A percentile compares a stretch with the other conserved stretches of the same genome.
phyloP scores from a whole-genome alignment of 805 yeast species.

The Candida coleopterorum region DNA sequence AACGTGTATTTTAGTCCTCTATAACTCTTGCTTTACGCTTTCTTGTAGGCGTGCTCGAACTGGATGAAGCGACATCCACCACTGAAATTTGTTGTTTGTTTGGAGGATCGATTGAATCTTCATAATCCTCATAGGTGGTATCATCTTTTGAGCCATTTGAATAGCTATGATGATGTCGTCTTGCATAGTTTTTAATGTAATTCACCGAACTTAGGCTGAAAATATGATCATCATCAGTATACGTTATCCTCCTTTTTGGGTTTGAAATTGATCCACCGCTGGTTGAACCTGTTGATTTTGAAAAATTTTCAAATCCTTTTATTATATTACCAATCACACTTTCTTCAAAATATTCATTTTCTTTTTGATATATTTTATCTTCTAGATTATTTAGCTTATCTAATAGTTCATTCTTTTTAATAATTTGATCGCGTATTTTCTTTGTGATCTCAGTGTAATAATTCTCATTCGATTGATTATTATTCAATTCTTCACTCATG shows the following conservation, averaged over 20 bases:
- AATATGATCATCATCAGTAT: constrained; percentile 73
- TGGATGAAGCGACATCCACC: neutral
- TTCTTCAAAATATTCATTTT: constrained; percentile 71
- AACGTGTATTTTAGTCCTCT: constrained; percentile 22
- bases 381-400: constrained; percentile 59
- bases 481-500: no score
- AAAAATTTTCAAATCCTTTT: constrained; percentile 84
- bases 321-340: constrained; percentile 75
- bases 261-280: constrained; percentile 3
- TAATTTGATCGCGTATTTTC: constrained; percentile 59
- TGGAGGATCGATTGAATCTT: constrained; percentile 30
- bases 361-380: constrained; percentile 74
- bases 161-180: constrained; percentile 39
- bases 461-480: no score
- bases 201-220: constrained; percentile 73
- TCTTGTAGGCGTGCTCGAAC: constrained; percentile 10
- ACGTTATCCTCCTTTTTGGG: constrained; percentile 44
- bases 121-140: constrained; percentile 27
- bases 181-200: constrained; percentile 54
- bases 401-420: constrained; percentile 61
- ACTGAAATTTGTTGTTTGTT: constrained; percentile 3
- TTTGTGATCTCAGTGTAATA: constrained; percentile 66
- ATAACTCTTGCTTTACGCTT: constrained; percentile 20
- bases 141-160: constrained; percentile 21
- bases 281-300: constrained; percentile 36